Conservation (phyloP, 2,329 filamentous ascomycete species). For the Curvularia verruculosa region DNA sequence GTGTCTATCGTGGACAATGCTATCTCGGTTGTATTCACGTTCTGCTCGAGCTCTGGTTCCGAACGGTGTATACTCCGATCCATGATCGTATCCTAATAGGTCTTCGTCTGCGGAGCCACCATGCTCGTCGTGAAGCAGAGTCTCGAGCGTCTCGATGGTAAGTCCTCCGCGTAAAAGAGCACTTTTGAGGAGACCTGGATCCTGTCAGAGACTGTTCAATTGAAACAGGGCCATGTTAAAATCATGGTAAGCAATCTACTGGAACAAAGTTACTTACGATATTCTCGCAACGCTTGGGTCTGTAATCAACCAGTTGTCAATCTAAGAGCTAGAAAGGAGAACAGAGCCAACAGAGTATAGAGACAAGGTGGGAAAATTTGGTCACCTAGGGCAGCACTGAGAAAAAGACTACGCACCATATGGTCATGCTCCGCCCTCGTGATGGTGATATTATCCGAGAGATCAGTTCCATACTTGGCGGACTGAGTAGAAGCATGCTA, state of each 20-base stretch:
- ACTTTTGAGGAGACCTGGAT: slow-evolving; percentile 52
- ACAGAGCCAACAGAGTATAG: neutral
- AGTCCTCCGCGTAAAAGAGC: slow-evolving; percentile 60
- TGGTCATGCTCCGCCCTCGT: slow-evolving; percentile 66
- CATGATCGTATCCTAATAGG: slow-evolving; percentile 19
- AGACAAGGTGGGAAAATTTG: too few relatives aligned
- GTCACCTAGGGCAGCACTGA: neutral
- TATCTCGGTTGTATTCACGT: slow-evolving; percentile 7
- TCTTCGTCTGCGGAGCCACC: slow-evolving; percentile 23
- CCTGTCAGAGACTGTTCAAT: slow-evolving; percentile 8
- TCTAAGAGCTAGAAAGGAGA: neutral
- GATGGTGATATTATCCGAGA: slow-evolving; percentile 59
- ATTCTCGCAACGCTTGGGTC: slow-evolving; percentile 57
- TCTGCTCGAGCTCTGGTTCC: slow-evolving; percentile 18
- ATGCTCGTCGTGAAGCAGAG: slow-evolving; percentile 49
- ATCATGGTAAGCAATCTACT: neutral
- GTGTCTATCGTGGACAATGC: slow-evolving; percentile 24
- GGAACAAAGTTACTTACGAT: slow-evolving; percentile 53
- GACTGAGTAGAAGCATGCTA: slow-evolving; percentile 52
- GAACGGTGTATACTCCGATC: slow-evolving; percentile 22
- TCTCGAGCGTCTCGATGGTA: slow-evolving; percentile 56
- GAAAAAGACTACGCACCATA: slow-evolving; percentile 53
- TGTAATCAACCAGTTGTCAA: slow-evolving; percentile 23
- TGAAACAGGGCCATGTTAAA: neutral
- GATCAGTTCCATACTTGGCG: slow-evolving; percentile 44